Percentiles rank a stretch among this genome's conserved stretches.
phyloP scores from a whole-genome alignment of 331 rosid species.

The Phaseolus coccineus region DNA sequence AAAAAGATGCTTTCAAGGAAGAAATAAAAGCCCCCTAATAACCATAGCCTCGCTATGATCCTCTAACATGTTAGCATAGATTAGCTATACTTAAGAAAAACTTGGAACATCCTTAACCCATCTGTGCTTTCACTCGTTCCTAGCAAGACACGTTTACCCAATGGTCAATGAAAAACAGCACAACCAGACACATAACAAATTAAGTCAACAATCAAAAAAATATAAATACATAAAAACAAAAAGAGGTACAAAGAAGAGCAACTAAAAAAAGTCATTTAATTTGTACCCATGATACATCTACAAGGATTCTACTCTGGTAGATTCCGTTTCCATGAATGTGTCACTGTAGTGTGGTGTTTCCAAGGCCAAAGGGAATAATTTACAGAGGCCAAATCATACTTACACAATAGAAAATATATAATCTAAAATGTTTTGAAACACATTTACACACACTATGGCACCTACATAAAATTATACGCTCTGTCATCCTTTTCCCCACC shows the following conservation, averaged over 20 bases:
- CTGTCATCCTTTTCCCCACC: background rate
- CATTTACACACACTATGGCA: constrained; percentile 8
- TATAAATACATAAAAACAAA: background rate
- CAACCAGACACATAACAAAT: background rate
- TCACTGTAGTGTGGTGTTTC: background rate
- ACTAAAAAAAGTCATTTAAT: background rate
- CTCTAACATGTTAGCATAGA: background rate
- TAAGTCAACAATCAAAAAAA: constrained; percentile 11
- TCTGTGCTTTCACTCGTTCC: background rate
- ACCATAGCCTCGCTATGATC: background rate
- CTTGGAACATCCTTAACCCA: background rate
- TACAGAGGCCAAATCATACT: background rate
- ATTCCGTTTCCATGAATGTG: background rate
- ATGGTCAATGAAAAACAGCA: background rate
- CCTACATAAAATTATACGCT: constrained; percentile 12
- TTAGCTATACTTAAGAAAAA: background rate
- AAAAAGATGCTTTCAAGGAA: background rate
- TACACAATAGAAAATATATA: background rate
- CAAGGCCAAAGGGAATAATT: background rate
- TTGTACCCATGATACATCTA: background rate
- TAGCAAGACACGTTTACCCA: constrained; percentile 24
- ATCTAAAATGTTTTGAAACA: background rate
- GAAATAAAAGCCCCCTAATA: background rate
- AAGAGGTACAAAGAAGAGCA: background rate
- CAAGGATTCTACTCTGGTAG: background rate